Percentiles rank a stretch among this genome's conserved stretches.
Conservation (phyloP, 2,329 filamentous ascomycete genomes). For the Fusarium goolgardi region DNA sequence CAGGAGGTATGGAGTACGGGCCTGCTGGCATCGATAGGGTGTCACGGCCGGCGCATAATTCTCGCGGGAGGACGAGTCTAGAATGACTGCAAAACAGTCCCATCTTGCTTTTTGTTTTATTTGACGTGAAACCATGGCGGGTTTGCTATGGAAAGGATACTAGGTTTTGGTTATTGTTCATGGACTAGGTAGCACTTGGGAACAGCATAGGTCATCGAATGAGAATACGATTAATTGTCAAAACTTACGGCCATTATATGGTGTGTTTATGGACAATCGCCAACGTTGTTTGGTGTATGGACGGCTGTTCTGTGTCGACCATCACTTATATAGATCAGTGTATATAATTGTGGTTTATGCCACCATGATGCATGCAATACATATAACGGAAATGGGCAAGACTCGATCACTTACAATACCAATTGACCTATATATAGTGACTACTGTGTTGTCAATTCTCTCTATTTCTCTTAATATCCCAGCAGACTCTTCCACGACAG, state of each 20-base stretch:
- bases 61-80: background rate
- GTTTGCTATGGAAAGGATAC: constrained; percentile 26
- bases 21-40: background rate
- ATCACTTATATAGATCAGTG: background rate
- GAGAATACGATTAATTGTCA: constrained; percentile 31
- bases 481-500: background rate
- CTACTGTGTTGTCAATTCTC: no score
- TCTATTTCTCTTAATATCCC: background rate
- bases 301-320: background rate
- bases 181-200: constrained; percentile 23
- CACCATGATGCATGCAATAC: background rate
- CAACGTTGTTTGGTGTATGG: background rate
- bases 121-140: constrained; percentile 10
- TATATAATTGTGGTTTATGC: background rate
- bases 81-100: background rate
- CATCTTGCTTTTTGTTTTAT: constrained; percentile 1
- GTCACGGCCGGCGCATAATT: background rate
- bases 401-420: background rate
- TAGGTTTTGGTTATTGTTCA: constrained; percentile 16
- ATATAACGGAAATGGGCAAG: background rate
- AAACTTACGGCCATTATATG: background rate
- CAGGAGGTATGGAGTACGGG: background rate
- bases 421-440: no score
- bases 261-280: background rate
- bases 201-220: constrained; percentile 27